Conservation (phyloP, 2,329 filamentous ascomycete genomes). For the Lachnum nothofagi region DNA sequence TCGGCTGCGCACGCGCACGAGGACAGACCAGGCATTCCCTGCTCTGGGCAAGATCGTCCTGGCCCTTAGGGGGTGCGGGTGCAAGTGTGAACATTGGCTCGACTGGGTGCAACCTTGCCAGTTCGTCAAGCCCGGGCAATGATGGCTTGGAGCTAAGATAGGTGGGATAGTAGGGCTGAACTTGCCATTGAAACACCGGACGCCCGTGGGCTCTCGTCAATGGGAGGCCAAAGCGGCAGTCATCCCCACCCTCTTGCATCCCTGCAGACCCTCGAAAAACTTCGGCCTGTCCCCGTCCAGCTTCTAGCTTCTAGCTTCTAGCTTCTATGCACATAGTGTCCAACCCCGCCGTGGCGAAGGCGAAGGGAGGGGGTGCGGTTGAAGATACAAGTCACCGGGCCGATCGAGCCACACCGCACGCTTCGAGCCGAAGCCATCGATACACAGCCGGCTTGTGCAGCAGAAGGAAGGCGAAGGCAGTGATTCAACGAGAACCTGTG, state of each 20-base stretch:
- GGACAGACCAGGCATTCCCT: too few relatives aligned
- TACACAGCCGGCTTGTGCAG: not conserved
- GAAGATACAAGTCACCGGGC: too few relatives aligned
- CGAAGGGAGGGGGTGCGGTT: too few relatives aligned
- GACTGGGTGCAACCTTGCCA: conserved; percentile 10
- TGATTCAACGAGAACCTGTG: not conserved
- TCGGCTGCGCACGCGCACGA: conserved; percentile 9
- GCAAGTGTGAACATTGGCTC: too few relatives aligned
- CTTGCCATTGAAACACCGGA: not conserved
- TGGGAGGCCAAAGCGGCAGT: not conserved
- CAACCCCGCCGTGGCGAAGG: too few relatives aligned
- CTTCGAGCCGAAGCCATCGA: not conserved
- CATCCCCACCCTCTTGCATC: not conserved
- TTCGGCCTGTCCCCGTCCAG: not conserved
- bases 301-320: not conserved
- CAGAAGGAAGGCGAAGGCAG: not conserved
- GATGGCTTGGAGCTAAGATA: conserved; percentile 8
- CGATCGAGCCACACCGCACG: too few relatives aligned
- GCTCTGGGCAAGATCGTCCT: too few relatives aligned
- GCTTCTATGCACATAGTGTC: too few relatives aligned
- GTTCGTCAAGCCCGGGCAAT: conserved; percentile 3
- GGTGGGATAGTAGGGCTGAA: conserved; percentile 13
- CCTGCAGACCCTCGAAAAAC: not conserved
- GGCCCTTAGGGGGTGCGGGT: too few relatives aligned
- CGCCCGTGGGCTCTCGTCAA: not conserved